Percentiles rank a stretch among this genome's conserved stretches.
Conservation (phyloP, 2,329 filamentous ascomycete genomes). For the Lecanicillium sp. region DNA sequence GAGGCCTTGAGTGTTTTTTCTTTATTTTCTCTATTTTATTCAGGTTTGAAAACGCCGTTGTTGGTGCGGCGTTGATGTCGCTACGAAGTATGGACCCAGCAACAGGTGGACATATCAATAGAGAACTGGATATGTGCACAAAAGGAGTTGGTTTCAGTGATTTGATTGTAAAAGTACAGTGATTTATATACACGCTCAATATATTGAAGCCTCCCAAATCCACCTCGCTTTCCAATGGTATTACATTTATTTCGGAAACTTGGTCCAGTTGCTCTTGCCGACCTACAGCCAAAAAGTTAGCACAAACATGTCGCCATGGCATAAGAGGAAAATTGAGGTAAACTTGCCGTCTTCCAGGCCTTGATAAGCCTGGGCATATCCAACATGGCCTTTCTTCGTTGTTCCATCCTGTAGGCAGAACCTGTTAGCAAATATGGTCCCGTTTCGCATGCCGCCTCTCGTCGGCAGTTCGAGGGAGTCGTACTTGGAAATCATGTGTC, state of each 20-base stretch:
- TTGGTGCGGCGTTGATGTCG: too few species aligned
- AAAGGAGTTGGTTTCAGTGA: slow-evolving; percentile 6
- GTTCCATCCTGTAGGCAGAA: slow-evolving; percentile 58
- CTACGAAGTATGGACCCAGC: too few species aligned
- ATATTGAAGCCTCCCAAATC: background rate
- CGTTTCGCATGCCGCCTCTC: too few species aligned
- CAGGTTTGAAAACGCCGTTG: too few species aligned
- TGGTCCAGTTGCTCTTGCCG: slow-evolving; percentile 48
- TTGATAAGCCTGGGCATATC: slow-evolving; percentile 89
- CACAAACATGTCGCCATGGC: slow-evolving; percentile 5
- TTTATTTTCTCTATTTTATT: too few species aligned
- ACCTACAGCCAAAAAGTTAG: slow-evolving; percentile 35
- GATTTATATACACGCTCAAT: slow-evolving; percentile 9
- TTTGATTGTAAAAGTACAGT: slow-evolving; percentile 26
- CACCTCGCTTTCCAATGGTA: background rate
- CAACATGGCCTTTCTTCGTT: slow-evolving; percentile 85
- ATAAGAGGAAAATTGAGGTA: background rate
- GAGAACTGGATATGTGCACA: too few species aligned
- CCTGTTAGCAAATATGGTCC: slow-evolving; percentile 20
- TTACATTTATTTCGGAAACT: slow-evolving; percentile 44
- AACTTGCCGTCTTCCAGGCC: slow-evolving; percentile 81
- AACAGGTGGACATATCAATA: too few species aligned
- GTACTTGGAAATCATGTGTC: slow-evolving; percentile 68
- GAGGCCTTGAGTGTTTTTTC: too few species aligned
- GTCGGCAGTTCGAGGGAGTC: slow-evolving; percentile 19